Evolutionary conservation across 805 yeast genomes (phyloP).

Genomic region (Candida sonorensis): DNA sequence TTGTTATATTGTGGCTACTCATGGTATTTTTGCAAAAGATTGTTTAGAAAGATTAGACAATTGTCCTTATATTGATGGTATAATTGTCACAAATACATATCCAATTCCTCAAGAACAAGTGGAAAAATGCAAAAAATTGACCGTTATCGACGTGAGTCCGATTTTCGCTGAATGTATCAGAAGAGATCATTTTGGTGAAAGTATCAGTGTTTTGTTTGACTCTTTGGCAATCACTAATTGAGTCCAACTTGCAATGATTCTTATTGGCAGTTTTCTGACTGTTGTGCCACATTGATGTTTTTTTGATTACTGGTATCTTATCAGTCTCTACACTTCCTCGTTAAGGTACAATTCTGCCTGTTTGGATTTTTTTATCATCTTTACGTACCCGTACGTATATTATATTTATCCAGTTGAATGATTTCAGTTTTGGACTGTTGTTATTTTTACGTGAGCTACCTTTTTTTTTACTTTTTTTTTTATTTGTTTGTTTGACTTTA

Average conservation of each 20-base stretch:
- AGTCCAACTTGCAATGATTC: too few species aligned
- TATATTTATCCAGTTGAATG: too few species aligned
- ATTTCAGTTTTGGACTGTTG: too few species aligned
- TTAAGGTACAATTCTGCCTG: too few species aligned
- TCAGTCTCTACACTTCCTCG: neutral
- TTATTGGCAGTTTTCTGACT: too few species aligned
- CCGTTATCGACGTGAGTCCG: constrained; percentile 87
- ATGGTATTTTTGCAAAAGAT: constrained; percentile 86
- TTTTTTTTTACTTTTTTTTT: constrained; percentile 19
- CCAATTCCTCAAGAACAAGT: constrained; percentile 68
- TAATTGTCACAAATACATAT: constrained; percentile 93
- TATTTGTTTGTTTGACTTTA: too few species aligned
- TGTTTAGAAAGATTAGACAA: constrained; percentile 75
- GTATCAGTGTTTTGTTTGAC: constrained; percentile 88
- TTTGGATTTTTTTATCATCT: neutral
- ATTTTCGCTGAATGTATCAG: constrained; percentile 97
- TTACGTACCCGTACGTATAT: too few species aligned
- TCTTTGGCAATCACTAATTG: constrained; percentile 54
- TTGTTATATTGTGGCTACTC: constrained; percentile 90
- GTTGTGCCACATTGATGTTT: too few species aligned
- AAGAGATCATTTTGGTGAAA: constrained; percentile 98
- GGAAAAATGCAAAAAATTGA: constrained; percentile 58
- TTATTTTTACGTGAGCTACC: too few species aligned
- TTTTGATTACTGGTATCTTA: neutral
- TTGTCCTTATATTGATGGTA: constrained; percentile 78